Base-by-base conservation (phyloP, 2,329 filamentous ascomycete genomes). In the Botrytis fragariae region DNA sequence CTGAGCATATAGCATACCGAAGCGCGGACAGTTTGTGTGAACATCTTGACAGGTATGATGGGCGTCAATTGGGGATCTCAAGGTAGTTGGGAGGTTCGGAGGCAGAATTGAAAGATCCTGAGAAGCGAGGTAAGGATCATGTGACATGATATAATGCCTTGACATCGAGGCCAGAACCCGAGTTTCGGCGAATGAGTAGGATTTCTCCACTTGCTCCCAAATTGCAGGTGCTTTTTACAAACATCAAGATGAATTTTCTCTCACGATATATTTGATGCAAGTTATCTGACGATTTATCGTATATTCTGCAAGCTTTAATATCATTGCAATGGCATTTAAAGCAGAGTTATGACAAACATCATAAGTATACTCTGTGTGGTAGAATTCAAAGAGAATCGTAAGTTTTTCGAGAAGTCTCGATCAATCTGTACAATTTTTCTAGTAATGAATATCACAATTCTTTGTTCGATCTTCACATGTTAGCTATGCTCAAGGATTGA, bases 21-120 rank as follows among this genome's bases (percentile, higher is more conserved):
- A 77, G 78, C 80, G 77, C 81, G 74, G 74, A 82, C 74, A 69
- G 79, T 78, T 78, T 80, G 80, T 67, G 78, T 75, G 76, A 82
- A 78, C 81, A 82, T 82, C 69, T 74, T 81, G 74, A 70, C 63
- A 54, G 64, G 32, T 69, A 29, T 71, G 32, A 57, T 65, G 63
- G 39, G 37, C 48, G 69, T 74, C 74, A 75, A 75, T 75, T 74
- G 72, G 29, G 69, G 48, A 65, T 71, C 42, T 44, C 54, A 39
- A 70, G 60, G 67, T 62, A 63, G 48, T 73, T 51, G 71, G 29
- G 61, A 71, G 42, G 73, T 73, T 74, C 61, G 44, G 64, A 69
- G 57, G 71, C 51, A 63, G 63, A 74, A 69, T 74, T 74, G 71
- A 51, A 72, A 74, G 72, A 73, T 73, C 60, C 69, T 73, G 68